Conservation (phyloP, 805 yeast genomes). For the Teunomyces cretensis region DNA sequence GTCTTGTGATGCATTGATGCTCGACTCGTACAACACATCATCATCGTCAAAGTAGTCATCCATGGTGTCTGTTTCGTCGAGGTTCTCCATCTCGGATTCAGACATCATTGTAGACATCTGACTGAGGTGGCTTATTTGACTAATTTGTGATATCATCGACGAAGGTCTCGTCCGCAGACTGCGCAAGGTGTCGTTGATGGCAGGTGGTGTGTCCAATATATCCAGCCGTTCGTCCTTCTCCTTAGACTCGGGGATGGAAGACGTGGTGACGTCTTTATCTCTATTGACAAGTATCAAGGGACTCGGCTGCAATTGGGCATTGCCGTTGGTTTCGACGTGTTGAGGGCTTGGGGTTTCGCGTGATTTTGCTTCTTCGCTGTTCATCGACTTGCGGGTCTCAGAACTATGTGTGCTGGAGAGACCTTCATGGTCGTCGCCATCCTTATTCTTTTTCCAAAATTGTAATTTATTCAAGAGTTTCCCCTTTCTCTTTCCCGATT, state of each 20-base stretch:
- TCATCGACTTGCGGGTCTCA: not conserved
- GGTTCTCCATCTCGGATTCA: conserved; percentile 40
- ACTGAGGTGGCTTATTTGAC: conserved; percentile 40
- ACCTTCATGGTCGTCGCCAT: not conserved
- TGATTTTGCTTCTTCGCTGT: not conserved
- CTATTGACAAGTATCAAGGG: not conserved
- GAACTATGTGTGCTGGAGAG: conserved; percentile 2
- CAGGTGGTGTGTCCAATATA: not conserved
- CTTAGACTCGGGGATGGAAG: not conserved
- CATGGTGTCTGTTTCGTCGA: conserved; percentile 40
- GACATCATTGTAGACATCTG: conserved; percentile 44
- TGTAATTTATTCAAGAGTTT: conserved; percentile 33
- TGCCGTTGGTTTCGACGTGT: not conserved
- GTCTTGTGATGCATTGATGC: conserved; percentile 36
- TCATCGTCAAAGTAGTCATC: conserved; percentile 36
- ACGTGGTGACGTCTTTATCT: not conserved
- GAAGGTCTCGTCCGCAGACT: conserved; percentile 33
- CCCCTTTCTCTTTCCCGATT: conserved; percentile 17
- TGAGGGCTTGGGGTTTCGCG: not conserved
- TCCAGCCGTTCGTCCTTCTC: not conserved
- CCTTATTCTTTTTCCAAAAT: conserved; percentile 34
- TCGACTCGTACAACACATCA: conserved; percentile 38
- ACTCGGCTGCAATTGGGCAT: not conserved
- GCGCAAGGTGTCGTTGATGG: conserved; percentile 1
- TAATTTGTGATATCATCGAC: conserved; percentile 39